Base-by-base conservation (phyloP, 148 eudicot genomes). In the Dianthus caryophyllus region DNA sequence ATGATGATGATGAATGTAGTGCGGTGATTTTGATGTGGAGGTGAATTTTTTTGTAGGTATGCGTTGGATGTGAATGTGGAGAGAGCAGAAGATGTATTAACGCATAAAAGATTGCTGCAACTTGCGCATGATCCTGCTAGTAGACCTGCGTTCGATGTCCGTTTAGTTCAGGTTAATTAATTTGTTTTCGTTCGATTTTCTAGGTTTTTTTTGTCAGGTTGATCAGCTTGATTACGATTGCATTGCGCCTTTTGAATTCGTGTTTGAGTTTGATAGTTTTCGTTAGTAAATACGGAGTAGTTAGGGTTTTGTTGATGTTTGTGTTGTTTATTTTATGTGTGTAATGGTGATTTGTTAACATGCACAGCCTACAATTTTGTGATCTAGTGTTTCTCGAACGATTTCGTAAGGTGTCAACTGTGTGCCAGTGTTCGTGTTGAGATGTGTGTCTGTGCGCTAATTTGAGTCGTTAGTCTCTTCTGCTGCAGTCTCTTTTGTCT, bases 61-160 rank as follows among this genome's bases (percentile, higher is more conserved):
- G 97, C 98, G 22, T 80, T 94, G 84, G 98, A 94, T 81, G 98
- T 94, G 67, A 94, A 90, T 76, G 98, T 83, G 60, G 98, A 90
- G 71, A 88, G 98, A 78, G 98, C 98, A 53, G 97, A 94, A 71
- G 98, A 90, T 75, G 98, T 94, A 38, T 86, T 94, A 29, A 82
- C 76, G 47, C 98, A 94, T 73, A 94, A 82, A 77, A 74, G 85
- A 48, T 77, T 94, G 74, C 67, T 94, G 66, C 83, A 82, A 22
- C 78, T 82, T 55, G 98, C 98, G 6, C 87, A 78, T 74, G 93
- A 94, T 86, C 96, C 97, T 30, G 78, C 82, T 51, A 90, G 78
- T 71, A 86, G 97, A 71, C 97, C 97, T 61, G 99, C 75, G 24
- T 75, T 88, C 56, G 92, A 94, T 76, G 88, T 94, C 31, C 99